phyloP scores from a whole-genome alignment of 768 basidiomycete species.

The Tulasnella sp. region DNA sequence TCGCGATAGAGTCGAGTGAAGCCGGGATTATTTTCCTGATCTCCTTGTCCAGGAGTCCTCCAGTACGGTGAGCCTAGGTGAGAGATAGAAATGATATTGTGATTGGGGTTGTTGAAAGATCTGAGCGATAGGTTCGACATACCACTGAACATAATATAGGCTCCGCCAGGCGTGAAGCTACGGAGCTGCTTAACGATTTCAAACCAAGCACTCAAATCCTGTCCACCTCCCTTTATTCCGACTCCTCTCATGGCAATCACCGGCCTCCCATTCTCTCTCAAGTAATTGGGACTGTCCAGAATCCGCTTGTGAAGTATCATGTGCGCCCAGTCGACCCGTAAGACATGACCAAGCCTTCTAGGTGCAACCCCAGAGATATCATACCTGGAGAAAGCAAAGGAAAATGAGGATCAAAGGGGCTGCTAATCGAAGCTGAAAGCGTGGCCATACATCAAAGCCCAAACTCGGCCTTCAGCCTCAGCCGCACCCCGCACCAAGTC shows the following conservation, averaged over 20 bases:
- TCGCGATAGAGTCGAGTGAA: slow-evolving; percentile 60
- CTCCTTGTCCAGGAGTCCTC: slow-evolving; percentile 51
- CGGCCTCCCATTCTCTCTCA: slow-evolving; percentile 55
- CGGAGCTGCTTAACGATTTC: slow-evolving; percentile 47
- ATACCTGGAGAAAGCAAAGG: slow-evolving; percentile 41
- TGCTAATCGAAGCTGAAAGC: background rate
- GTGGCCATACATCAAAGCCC: slow-evolving; percentile 57
- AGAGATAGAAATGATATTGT: background rate
- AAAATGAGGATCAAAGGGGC: background rate
- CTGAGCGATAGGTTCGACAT: background rate
- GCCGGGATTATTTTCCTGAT: slow-evolving; percentile 56
- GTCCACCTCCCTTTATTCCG: slow-evolving; percentile 50
- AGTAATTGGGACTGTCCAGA: slow-evolving; percentile 61
- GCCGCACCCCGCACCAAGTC: slow-evolving; percentile 63
- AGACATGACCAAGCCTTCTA: slow-evolving; percentile 50
- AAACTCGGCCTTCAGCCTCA: slow-evolving; percentile 69
- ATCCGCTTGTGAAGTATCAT: slow-evolving; percentile 49
- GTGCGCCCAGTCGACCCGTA: slow-evolving; percentile 66
- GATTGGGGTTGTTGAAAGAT: background rate
- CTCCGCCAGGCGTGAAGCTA: slow-evolving; percentile 55
- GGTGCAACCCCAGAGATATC: slow-evolving; percentile 70
- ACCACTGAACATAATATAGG: slow-evolving; percentile 37
- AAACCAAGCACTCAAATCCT: slow-evolving; percentile 50
- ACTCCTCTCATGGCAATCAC: slow-evolving; percentile 65
- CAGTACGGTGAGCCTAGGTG: slow-evolving; percentile 37